A percentile compares a stretch with the other conserved stretches of the same genome.
Conservation (phyloP, 768 basidiomycete genomes). For the Suillus spraguei region DNA sequence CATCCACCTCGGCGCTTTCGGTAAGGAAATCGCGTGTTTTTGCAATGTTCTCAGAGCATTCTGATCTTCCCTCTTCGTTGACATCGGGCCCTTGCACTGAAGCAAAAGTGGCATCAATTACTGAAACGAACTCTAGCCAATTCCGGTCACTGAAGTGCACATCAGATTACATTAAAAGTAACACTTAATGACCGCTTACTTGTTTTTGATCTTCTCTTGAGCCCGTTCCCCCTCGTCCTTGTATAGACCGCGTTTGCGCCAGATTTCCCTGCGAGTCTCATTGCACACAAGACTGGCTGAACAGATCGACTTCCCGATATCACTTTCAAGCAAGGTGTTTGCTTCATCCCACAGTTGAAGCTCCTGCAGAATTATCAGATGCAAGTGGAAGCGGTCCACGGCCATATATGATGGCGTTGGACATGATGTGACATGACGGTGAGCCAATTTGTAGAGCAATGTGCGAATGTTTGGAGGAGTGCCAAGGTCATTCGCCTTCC, state of each 20-base stretch:
- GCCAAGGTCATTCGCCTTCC: constrained; percentile 71
- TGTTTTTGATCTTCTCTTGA: constrained; percentile 57
- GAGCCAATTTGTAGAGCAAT: constrained; percentile 76
- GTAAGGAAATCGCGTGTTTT: constrained; percentile 55
- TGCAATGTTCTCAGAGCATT: constrained; percentile 41
- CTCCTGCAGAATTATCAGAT: constrained; percentile 71
- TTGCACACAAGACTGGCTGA: constrained; percentile 72
- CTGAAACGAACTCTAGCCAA: constrained; percentile 81
- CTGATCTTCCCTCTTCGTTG: constrained; percentile 38
- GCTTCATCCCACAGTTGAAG: constrained; percentile 73
- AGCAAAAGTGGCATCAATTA: constrained; percentile 69
- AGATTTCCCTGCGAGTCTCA: constrained; percentile 74
- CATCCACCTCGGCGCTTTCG: constrained; percentile 64
- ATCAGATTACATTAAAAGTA: constrained; percentile 23
- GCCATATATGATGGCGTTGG: constrained; percentile 62
- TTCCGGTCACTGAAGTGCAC: constrained; percentile 68
- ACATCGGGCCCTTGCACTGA: constrained; percentile 33
- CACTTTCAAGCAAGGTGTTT: constrained; percentile 64
- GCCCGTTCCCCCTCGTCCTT: constrained; percentile 67
- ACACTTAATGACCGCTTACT: constrained; percentile 38
- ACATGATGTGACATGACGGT: constrained; percentile 67
- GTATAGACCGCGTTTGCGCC: constrained; percentile 54
- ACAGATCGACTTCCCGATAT: constrained; percentile 68
- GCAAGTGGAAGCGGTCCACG: constrained; percentile 79
- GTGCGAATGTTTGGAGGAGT: constrained; percentile 65